Evolutionary conservation across 768 basidiomycete species (phyloP).

Genomic region (Boletellus ananiceps): DNA sequence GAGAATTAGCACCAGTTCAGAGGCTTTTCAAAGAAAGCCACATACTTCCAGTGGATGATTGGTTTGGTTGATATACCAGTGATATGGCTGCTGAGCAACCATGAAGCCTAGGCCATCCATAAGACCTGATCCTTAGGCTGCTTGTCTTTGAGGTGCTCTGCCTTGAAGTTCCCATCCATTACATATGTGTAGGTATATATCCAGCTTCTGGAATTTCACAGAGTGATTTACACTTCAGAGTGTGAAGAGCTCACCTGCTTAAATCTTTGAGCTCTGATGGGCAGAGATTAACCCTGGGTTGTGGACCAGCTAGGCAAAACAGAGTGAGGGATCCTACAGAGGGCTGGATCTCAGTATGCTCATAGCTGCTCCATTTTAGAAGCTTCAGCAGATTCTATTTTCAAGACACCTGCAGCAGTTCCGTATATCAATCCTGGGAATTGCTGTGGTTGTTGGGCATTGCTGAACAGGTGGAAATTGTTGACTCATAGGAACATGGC

Average conservation of each 20-base stretch:
- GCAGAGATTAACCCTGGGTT: not conserved
- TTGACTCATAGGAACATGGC: not conserved
- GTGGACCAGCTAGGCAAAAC: not conserved
- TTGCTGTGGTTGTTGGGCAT: too few relatives aligned
- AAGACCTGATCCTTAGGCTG: not conserved
- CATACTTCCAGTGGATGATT: too few relatives aligned
- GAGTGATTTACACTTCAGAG: too few relatives aligned
- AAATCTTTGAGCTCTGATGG: not conserved
- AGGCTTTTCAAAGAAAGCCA: too few relatives aligned
- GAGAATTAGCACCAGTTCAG: too few relatives aligned
- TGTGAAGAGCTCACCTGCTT: too few relatives aligned
- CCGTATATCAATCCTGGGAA: not conserved
- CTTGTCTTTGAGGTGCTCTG: conserved; percentile 18
- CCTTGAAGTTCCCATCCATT: conserved; percentile 20
- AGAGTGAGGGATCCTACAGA: not conserved
- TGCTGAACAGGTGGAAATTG: not conserved
- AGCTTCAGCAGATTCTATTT: not conserved
- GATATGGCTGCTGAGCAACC: not conserved
- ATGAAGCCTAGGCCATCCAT: not conserved
- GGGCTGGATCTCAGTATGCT: not conserved
- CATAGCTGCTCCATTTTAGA: not conserved
- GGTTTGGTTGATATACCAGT: not conserved
- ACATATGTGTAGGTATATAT: too few relatives aligned
- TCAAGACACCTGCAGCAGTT: not conserved
- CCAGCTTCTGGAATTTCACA: too few relatives aligned